These are phyloP conservation scores for Diospyros lotus DNA, from an alignment of 148 eudicot species.

Conservation along the genomic window DNA sequence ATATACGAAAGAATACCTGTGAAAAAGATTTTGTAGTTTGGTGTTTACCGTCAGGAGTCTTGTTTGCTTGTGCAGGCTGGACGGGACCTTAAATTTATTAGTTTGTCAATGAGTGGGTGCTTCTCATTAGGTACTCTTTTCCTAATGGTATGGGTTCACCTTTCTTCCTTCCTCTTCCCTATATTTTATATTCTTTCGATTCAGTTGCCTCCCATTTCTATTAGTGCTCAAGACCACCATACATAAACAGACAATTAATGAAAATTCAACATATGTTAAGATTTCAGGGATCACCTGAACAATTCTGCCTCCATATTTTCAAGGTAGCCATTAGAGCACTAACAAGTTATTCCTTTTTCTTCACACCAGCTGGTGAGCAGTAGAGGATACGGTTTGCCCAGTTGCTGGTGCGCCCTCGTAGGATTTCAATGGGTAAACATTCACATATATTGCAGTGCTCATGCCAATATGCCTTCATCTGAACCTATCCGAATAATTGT, in stretches of 20 bases:
- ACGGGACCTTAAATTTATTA: constrained; percentile 68
- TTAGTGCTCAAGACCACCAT: neutral
- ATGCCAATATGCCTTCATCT: neutral
- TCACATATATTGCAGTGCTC: neutral
- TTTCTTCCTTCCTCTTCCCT: neutral
- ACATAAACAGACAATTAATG: neutral
- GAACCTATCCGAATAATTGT: neutral
- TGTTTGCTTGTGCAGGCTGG: constrained; percentile 65
- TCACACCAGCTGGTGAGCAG: constrained; percentile 43
- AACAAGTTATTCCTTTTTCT: constrained; percentile 3
- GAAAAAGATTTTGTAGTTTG: no score
- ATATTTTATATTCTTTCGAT: neutral
- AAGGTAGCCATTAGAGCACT: neutral
- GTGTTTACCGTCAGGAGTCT: neutral
- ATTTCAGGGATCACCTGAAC: neutral
- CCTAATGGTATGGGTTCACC: constrained; percentile 46
- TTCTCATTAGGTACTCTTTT: constrained; percentile 58
- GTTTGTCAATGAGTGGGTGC: constrained; percentile 66
- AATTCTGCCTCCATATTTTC: neutral
- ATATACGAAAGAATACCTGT: no score
- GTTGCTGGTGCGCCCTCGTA: constrained; percentile 70
- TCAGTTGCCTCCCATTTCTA: no score
- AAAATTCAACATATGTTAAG: neutral
- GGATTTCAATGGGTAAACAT: constrained; percentile 68
- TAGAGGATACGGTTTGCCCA: constrained; percentile 53